Evolutionary conservation across 768 basidiomycete genomes (phyloP), one percentile per base, ranked within the genome.

Genomic region (Boletellus sp.): DNA sequence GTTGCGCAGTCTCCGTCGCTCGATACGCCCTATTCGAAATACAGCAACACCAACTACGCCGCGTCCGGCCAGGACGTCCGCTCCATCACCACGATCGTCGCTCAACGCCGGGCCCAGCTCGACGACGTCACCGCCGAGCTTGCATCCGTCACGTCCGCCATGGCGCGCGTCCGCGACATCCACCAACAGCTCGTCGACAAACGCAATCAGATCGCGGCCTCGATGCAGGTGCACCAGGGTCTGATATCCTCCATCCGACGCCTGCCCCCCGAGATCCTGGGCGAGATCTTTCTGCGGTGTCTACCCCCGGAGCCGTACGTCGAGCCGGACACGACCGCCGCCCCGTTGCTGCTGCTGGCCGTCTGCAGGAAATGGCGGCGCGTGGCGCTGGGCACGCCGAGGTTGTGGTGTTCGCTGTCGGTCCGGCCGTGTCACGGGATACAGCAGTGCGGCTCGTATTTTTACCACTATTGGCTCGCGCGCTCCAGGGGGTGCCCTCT

Each of bases 321-420:
- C 26, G 68, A 69, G 42, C 65, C 61, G 15, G 51, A 60, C 16
- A 42, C 50, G 9, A 31, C 22, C 2, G 46, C 57, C 1, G 70
- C 69, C 0, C 76, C 78, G 16, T 51, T 74, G 28, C 40, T 74
- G 7, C 53, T 79, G 19, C 63, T 71, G 17, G 60, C 61, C 34
- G 72, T 80, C 13, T 76, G 74, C 52, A 61, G 61, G 3, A 50
- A 64, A 3, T 80, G 79, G 79, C 71, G 70, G 52, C 47, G 60
- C 4, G 47, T 79, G 13, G 72, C 65, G 22, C 42, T 66, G 15
- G 59, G 62, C 7, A 74, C 73, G 1, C 75, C 79, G 9, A 68
- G 65, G 45, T 60, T 81, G 22, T 81, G 79, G 79, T 71, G 73
- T 13, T 70, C 73, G 1, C 74, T 81, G 8, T 59, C 39, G 16